phyloP scores from a whole-genome alignment of 495 filamentous ascomycete genomes.

The Chaetomium fimeti region DNA sequence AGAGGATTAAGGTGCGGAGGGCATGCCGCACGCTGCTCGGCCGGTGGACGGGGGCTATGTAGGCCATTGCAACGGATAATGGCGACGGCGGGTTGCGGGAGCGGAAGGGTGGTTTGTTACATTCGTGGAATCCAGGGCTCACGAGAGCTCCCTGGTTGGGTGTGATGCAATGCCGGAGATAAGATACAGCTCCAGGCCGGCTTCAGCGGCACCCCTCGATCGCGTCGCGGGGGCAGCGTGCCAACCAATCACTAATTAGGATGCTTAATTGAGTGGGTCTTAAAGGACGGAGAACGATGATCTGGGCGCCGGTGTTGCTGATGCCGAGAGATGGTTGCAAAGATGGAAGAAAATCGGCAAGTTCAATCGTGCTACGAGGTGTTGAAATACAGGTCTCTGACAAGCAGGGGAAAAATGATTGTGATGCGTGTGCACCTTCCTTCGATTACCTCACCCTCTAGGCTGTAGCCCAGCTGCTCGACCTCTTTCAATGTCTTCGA shows the following conservation, averaged over 20 bases:
- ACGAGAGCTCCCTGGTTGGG: background rate
- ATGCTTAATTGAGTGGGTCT: background rate
- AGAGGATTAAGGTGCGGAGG: slow-evolving; percentile 72
- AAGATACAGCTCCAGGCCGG: slow-evolving; percentile 17
- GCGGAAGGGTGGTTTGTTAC: slow-evolving; percentile 13
- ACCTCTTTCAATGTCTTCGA: slow-evolving; percentile 11
- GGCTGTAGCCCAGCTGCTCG: slow-evolving; percentile 1
- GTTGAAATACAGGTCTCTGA: too few relatives aligned
- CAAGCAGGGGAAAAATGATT: too few relatives aligned
- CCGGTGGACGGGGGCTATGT: slow-evolving; percentile 88
- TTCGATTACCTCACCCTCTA: too few relatives aligned
- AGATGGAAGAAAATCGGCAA: too few relatives aligned
- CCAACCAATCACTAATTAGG: background rate
- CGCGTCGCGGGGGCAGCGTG: slow-evolving; percentile 17
- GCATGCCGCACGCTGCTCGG: slow-evolving; percentile 89
- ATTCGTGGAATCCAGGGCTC: slow-evolving; percentile 22
- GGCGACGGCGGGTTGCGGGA: slow-evolving; percentile 3
- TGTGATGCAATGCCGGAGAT: slow-evolving; percentile 21
- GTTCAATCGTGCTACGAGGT: too few relatives aligned
- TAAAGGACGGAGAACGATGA: too few relatives aligned
- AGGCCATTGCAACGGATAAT: slow-evolving; percentile 65
- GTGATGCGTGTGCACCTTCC: too few relatives aligned
- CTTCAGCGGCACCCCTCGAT: slow-evolving; percentile 21
- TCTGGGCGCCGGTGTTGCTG: too few relatives aligned
- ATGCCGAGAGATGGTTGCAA: too few relatives aligned